Evolutionary conservation across 2,329 filamentous ascomycete genomes (phyloP).

Genomic region (Lecanicillium sp.): DNA sequence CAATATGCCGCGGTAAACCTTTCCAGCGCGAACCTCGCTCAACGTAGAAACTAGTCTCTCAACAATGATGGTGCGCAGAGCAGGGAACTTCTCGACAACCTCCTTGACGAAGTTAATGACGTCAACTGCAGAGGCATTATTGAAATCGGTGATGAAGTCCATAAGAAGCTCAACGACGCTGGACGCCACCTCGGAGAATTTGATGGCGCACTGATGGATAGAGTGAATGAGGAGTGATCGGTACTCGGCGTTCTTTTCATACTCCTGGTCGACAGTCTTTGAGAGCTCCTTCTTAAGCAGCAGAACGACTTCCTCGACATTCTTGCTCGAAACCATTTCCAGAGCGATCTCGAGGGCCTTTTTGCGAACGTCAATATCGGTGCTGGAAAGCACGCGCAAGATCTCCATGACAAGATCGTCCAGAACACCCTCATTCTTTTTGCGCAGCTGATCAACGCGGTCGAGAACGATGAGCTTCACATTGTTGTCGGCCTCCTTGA

Average conservation of each 20-base stretch:
- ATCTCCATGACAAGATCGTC: slow-evolving; percentile 98
- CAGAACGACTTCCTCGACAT: slow-evolving; percentile 94
- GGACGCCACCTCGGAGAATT: slow-evolving; percentile 95
- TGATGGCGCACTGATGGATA: slow-evolving; percentile 97
- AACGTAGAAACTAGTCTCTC: slow-evolving; percentile 84
- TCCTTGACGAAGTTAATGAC: slow-evolving; percentile 99
- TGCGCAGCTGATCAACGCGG: slow-evolving; percentile 79
- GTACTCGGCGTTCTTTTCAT: slow-evolving; percentile 96
- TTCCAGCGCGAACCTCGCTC: slow-evolving; percentile 88
- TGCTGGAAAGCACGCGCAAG: slow-evolving; percentile 85
- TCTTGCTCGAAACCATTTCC: slow-evolving; percentile 98
- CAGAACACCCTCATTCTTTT: slow-evolving; percentile 83
- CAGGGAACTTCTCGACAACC: slow-evolving; percentile 95
- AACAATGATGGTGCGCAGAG: slow-evolving; percentile 80
- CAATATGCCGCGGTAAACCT: slow-evolving; percentile 91
- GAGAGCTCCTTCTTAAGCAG: slow-evolving; percentile 94
- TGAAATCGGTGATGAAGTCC: slow-evolving; percentile 99
- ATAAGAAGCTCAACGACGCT: slow-evolving; percentile 95
- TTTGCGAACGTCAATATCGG: slow-evolving; percentile 89
- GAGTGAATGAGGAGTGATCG: slow-evolving; percentile 92
- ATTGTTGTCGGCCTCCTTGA: slow-evolving; percentile 98
- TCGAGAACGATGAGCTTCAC: slow-evolving; percentile 98
- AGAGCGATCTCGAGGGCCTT: slow-evolving; percentile 87
- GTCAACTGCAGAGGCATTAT: slow-evolving; percentile 92
- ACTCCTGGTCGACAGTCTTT: slow-evolving; percentile 97